Percentiles rank a stretch among this genome's conserved stretches.
These are phyloP conservation scores for Ramaria rubella DNA, from an alignment of 768 basidiomycete genomes.

Conservation along the genomic window DNA sequence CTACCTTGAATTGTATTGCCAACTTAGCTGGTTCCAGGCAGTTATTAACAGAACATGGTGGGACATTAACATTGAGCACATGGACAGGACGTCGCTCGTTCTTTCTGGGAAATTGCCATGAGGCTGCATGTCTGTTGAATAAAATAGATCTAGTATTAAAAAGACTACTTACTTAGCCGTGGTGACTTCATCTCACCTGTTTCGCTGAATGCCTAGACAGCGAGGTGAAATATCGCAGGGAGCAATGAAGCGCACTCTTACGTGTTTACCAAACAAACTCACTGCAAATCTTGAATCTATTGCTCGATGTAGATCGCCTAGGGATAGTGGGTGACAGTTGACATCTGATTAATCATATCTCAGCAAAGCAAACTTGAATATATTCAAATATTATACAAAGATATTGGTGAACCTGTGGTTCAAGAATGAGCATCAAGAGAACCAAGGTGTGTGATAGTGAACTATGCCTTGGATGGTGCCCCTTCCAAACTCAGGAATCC, in stretches of 20 bases:
- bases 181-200: slow-evolving; percentile 43
- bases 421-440: background rate
- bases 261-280: slow-evolving; percentile 70
- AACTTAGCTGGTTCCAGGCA: slow-evolving; percentile 75
- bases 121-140: slow-evolving; percentile 31
- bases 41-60: slow-evolving; percentile 64
- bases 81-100: slow-evolving; percentile 75
- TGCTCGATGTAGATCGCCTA: slow-evolving; percentile 58
- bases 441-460: slow-evolving; percentile 9
- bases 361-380: slow-evolving; percentile 1
- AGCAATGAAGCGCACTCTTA: slow-evolving; percentile 26
- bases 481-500: slow-evolving; percentile 86
- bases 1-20: slow-evolving; percentile 60
- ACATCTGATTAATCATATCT: slow-evolving; percentile 52
- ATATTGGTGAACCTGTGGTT: slow-evolving; percentile 69
- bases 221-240: slow-evolving; percentile 4
- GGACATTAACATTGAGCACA: slow-evolving; percentile 68
- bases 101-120: slow-evolving; percentile 71
- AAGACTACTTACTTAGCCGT: slow-evolving; percentile 35
- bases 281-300: slow-evolving; percentile 60
- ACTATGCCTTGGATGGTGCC: slow-evolving; percentile 58
- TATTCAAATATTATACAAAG: slow-evolving; percentile 51
- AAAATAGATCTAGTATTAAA: background rate
- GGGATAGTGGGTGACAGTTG: slow-evolving; percentile 64
- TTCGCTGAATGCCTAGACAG: slow-evolving; percentile 60